These are phyloP conservation scores for Paracorniculantispora psalliotae DNA, from an alignment of 2,329 filamentous ascomycete genomes.

Conservation along the genomic window DNA sequence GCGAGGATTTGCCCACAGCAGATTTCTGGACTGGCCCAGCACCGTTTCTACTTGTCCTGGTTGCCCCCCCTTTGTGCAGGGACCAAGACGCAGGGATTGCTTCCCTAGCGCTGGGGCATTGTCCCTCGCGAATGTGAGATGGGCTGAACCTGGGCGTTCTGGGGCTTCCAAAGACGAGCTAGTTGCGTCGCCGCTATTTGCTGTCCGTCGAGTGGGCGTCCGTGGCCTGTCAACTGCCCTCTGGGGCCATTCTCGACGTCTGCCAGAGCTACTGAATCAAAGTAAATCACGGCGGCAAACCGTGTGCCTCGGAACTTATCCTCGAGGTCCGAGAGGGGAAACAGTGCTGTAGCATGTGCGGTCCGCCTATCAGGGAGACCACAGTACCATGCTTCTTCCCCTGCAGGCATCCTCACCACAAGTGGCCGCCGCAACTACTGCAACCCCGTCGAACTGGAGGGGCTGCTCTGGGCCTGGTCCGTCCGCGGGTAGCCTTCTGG, in stretches of 20 bases:
- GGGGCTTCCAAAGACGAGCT: constrained; percentile 9
- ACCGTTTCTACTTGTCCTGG: background rate
- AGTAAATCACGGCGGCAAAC: background rate
- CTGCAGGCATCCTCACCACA: background rate
- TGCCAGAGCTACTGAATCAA: background rate
- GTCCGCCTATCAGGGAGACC: background rate
- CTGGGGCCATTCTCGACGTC: background rate
- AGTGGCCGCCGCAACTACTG: background rate
- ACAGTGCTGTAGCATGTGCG: background rate
- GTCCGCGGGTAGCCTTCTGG: background rate
- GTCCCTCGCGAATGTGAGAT: constrained; percentile 1
- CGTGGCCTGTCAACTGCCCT: background rate
- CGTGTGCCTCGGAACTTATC: background rate
- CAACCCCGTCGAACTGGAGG: constrained; percentile 10
- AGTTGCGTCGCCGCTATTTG: constrained; percentile 6
- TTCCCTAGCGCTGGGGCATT: background rate
- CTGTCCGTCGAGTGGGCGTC: background rate
- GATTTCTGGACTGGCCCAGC: constrained; percentile 1
- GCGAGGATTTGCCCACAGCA: constrained; percentile 5
- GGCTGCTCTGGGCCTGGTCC: background rate
- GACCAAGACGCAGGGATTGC: background rate
- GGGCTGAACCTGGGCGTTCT: constrained; percentile 4
- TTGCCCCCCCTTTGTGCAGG: background rate
- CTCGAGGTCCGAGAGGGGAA: background rate
- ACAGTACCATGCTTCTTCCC: background rate